These are phyloP conservation scores for Ustilaginoidea virens DNA, from an alignment of 2,329 filamentous ascomycete genomes.

Conservation along the genomic window DNA sequence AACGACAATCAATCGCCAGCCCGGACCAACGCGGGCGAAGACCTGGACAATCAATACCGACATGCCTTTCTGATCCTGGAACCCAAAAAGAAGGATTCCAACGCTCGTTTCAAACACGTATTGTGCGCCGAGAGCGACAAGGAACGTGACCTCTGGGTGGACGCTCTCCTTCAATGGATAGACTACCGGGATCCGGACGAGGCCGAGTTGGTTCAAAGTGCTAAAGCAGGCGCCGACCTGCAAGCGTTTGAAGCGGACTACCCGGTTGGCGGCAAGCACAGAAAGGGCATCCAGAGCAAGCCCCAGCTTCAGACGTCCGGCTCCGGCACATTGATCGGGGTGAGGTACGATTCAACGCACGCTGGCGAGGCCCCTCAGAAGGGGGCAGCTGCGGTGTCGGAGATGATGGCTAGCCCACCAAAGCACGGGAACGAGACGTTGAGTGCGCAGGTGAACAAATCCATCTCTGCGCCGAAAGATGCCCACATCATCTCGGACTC, in stretches of 20 bases:
- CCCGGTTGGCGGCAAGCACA: slow-evolving; percentile 7
- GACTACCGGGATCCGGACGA: slow-evolving; percentile 53
- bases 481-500: slow-evolving; percentile 70
- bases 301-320: slow-evolving; percentile 20
- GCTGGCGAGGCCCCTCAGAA: slow-evolving; percentile 35
- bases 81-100: slow-evolving; percentile 90
- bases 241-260: slow-evolving; percentile 19
- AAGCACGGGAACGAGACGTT: slow-evolving; percentile 18
- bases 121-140: slow-evolving; percentile 88
- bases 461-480: slow-evolving; percentile 77
- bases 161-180: slow-evolving; percentile 76
- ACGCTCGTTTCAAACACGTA: slow-evolving; percentile 77
- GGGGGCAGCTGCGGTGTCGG: slow-evolving; percentile 18
- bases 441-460: slow-evolving; percentile 23
- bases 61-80: slow-evolving; percentile 93
- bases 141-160: slow-evolving; percentile 89
- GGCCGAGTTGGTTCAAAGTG: slow-evolving; percentile 12
- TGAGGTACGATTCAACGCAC: slow-evolving; percentile 41
- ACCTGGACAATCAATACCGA: slow-evolving; percentile 83
- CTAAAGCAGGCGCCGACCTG: slow-evolving; percentile 22
- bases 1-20: slow-evolving; percentile 41
- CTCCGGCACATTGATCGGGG: slow-evolving; percentile 35
- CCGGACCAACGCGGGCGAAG: slow-evolving; percentile 42
- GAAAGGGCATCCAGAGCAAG: slow-evolving; percentile 13
- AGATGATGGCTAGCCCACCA: slow-evolving; percentile 18